These are phyloP conservation scores for Pseudocercospora cruenta DNA, from an alignment of 2,329 filamentous ascomycete species.

Conservation along the genomic window DNA sequence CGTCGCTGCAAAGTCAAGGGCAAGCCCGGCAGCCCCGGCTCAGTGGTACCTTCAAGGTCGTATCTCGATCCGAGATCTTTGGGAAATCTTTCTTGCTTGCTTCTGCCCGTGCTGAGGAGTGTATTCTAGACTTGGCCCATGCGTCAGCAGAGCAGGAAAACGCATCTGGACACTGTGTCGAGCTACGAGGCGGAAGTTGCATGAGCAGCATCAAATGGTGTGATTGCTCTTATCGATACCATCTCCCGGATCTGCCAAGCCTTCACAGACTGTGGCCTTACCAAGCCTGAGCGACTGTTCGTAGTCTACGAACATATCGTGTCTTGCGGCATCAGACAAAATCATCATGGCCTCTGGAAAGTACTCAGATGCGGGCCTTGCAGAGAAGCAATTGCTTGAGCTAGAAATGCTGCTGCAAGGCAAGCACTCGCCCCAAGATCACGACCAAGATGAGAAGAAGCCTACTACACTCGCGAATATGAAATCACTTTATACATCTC, in stretches of 20 bases:
- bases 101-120: neutral
- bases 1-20: neutral
- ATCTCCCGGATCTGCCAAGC: neutral
- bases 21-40: neutral
- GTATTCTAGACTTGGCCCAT: too few species aligned
- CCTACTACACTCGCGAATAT: neutral
- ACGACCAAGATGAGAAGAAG: neutral
- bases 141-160: too few species aligned
- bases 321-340: neutral
- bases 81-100: neutral
- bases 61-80: neutral
- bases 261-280: neutral
- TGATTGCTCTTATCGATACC: neutral
- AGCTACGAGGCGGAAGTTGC: too few species aligned
- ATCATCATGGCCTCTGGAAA: neutral
- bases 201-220: too few species aligned
- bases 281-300: neutral
- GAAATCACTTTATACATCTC: neutral
- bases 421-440: neutral
- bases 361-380: neutral
- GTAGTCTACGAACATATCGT: neutral
- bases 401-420: conserved; percentile 1
- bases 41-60: neutral
- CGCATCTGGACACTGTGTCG: too few species aligned
- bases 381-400: conserved; percentile 12